A percentile compares a stretch with the other conserved stretches of the same genome.
These are phyloP conservation scores for Cenchrus americanus DNA, from an alignment of 176 grass and related monocot genomes.

Conservation along the genomic window DNA sequence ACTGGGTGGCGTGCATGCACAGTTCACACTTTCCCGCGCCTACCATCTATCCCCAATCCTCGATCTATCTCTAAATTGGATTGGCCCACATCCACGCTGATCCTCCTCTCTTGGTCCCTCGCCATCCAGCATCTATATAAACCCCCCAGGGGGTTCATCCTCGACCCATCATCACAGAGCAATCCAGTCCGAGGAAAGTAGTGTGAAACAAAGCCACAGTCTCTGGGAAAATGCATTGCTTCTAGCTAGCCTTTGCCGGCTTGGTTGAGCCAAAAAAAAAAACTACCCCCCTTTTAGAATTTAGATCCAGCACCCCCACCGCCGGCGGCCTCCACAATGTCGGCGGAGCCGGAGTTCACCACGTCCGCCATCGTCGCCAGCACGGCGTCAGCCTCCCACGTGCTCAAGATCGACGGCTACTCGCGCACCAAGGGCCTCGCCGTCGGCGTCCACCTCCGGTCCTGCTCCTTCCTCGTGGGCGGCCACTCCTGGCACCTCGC, in stretches of 20 bases:
- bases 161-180: neutral
- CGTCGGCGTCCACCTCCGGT: constrained; percentile 36
- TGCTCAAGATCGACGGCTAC: constrained; percentile 36
- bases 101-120: neutral
- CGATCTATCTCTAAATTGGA: too few species aligned
- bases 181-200: too few species aligned
- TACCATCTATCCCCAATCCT: neutral
- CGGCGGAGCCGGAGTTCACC: neutral
- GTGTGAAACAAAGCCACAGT: neutral
- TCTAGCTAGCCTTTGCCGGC: neutral
- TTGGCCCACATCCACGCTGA: neutral
- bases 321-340: neutral
- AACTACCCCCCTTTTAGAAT: too few species aligned
- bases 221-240: neutral
- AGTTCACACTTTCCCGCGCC: neutral
- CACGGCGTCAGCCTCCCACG: neutral
- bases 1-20: neutral
- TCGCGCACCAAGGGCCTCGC: constrained; percentile 24
- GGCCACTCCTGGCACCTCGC: constrained; percentile 43
- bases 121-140: neutral
- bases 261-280: too few species aligned
- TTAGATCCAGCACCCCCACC: too few species aligned
- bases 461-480: constrained; percentile 20
- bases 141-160: neutral
- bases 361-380: neutral